A percentile compares a stretch with the other conserved stretches of the same genome.
phyloP scores from a whole-genome alignment of 257 asterid species.

The Striga asiatica region DNA sequence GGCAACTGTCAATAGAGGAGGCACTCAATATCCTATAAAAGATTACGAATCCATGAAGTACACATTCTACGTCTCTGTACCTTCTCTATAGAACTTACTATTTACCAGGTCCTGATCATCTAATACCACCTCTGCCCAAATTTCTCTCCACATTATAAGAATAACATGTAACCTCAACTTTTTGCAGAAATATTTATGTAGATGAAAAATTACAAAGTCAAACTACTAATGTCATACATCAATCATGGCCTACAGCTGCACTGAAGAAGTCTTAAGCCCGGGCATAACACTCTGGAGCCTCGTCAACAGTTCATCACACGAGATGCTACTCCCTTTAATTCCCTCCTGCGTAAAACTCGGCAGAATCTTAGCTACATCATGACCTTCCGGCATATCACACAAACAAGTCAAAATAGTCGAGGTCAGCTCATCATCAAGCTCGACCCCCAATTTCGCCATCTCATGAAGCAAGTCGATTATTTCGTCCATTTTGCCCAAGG shows the following conservation, averaged over 20 bases:
- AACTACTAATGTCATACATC: too few relatives aligned
- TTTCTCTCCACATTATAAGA: too few relatives aligned
- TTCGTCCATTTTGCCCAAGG: slow-evolving; percentile 36
- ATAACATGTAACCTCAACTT: not conserved
- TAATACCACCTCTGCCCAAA: not conserved
- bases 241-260: slow-evolving; percentile 7
- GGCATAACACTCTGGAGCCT: slow-evolving; percentile 29
- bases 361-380: slow-evolving; percentile 31
- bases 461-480: slow-evolving; percentile 36
- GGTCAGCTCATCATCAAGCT: slow-evolving; percentile 42
- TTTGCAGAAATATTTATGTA: not conserved
- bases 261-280: slow-evolving; percentile 19
- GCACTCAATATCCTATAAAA: not conserved
- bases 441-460: slow-evolving; percentile 46
- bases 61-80: not conserved
- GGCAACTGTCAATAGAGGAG: not conserved
- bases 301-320: slow-evolving; percentile 32
- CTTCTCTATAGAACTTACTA: not conserved
- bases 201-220: not conserved
- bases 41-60: not conserved
- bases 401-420: slow-evolving; percentile 49
- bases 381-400: slow-evolving; percentile 34
- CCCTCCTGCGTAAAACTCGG: slow-evolving; percentile 36
- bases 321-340: slow-evolving; percentile 19
- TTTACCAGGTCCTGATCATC: not conserved